Base-by-base conservation (phyloP, 768 basidiomycete species). In the Trametes cubensis region DNA sequence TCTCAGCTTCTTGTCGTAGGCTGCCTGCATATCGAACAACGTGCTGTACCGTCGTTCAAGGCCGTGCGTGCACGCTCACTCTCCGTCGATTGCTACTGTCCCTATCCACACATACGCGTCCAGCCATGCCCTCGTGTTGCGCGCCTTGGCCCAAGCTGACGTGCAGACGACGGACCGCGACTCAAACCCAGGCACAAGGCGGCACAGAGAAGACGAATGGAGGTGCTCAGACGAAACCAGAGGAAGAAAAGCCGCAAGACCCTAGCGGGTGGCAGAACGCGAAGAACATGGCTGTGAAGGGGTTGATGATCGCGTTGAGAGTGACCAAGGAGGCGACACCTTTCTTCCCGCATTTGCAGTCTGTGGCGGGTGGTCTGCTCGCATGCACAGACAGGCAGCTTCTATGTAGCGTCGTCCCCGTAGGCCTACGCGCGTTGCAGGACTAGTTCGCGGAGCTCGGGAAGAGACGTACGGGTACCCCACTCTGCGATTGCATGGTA, bases 281-380 rank as follows among this genome's bases (percentile, higher is more conserved):
- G 28, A 51, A 51, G 26, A 38, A 54, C 21, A 42, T 13, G 6
- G 52, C 52, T 11, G 40, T 54, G 52, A 21, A 54, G 21, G 52
- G 39, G 17, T 23, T 54, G 39, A 25, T 54, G 21, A 23, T 25
- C n/a, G 52, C 52, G 2, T 17, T 54, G 39, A 41, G 26, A 40
- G 52, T 54, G 1, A 54, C 52, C n/a, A 54, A 41, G 52, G 52
- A 54, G 13, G 52, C 52, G 2, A 54, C 39, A 3, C 21, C 52
- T 3, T 15, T 54, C 23, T 54, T 54, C 52, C 52, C 52, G 7
- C 52, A 39, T 41, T 14, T 54, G 23, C 52, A 54, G 52, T 54
- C 52, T 10, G 52, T 39, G 13, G 39, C 20, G 10, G 52, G 52
- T 8, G 52, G 39, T 13, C 21, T 54, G 39, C 39, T 54, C 14